phyloP scores from a whole-genome alignment of 164 flowering plant species.

The Platanus orientalis region DNA sequence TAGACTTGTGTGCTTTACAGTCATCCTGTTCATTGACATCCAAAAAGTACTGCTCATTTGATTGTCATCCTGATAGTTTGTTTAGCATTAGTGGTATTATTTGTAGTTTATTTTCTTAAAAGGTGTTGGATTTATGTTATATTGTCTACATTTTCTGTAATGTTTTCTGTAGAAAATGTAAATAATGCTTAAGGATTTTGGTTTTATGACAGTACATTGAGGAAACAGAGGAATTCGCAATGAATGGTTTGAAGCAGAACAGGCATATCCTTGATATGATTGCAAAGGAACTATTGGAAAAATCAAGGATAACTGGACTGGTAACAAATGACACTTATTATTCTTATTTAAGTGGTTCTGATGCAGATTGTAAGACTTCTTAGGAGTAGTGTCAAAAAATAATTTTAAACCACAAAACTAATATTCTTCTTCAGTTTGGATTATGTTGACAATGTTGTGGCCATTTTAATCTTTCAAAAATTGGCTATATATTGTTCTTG shows the following conservation, averaged over 20 bases:
- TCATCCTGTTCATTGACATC: neutral
- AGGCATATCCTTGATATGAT: conserved; percentile 68
- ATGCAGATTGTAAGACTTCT: no score
- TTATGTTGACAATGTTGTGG: no score
- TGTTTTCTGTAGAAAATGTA: neutral
- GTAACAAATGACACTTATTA: conserved; percentile 22
- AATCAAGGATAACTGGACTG: conserved; percentile 91
- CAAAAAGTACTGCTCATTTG: neutral
- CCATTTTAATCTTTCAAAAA: no score
- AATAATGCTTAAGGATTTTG: neutral
- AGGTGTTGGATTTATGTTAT: conserved; percentile 1
- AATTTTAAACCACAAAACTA: no score
- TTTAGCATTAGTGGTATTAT: neutral
- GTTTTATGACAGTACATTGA: conserved; percentile 71
- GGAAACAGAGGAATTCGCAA: conserved; percentile 91
- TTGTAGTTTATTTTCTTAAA: neutral
- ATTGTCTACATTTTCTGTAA: neutral
- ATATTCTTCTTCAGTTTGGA: no score
- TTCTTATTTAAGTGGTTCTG: no score
- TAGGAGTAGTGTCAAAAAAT: no score
- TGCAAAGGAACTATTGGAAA: conserved; percentile 52
- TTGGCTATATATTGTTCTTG: no score
- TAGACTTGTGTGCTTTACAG: no score
- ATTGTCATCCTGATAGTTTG: neutral
- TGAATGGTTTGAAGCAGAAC: conserved; percentile 68